Evolutionary conservation across 306 rosid genomes (phyloP).

Genomic region (Pyrus communis): DNA sequence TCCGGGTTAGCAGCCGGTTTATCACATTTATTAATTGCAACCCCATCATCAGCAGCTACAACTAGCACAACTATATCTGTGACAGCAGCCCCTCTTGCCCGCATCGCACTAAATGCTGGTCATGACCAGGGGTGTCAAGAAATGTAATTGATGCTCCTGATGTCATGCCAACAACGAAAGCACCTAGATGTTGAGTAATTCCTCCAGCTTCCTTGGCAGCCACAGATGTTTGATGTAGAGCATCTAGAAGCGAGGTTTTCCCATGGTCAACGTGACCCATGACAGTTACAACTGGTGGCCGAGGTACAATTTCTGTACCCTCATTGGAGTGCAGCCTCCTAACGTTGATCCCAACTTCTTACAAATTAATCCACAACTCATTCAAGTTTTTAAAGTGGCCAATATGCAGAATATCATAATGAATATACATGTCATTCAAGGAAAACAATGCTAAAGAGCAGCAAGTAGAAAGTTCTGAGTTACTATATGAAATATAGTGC

Average conservation of each 20-base stretch:
- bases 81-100: constrained; percentile 94
- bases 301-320: constrained; percentile 63
- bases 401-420: constrained; percentile 5
- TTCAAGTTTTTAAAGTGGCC: not conserved
- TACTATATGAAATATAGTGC: not conserved
- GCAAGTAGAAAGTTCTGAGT: not conserved
- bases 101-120: constrained; percentile 99
- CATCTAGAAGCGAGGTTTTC: constrained; percentile 92
- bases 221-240: constrained; percentile 87
- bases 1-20: constrained; percentile 94
- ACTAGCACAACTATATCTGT: constrained; percentile 89
- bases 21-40: constrained; percentile 95
- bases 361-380: constrained; percentile 20
- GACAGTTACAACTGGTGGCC: constrained; percentile 87
- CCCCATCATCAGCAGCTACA: constrained; percentile 97
- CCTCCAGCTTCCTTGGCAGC: constrained; percentile 97
- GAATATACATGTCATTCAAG: not conserved
- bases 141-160: constrained; percentile 91
- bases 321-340: constrained; percentile 74
- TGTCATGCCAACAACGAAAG: constrained; percentile 81
- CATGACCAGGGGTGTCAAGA: constrained; percentile 98
- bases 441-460: not conserved
- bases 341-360: constrained; percentile 77
- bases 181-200: constrained; percentile 96
- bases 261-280: constrained; percentile 99